These are phyloP conservation scores for Backusella psychrophila DNA, from an alignment of 192 early-diverging fungal species.

Conservation along the genomic window DNA sequence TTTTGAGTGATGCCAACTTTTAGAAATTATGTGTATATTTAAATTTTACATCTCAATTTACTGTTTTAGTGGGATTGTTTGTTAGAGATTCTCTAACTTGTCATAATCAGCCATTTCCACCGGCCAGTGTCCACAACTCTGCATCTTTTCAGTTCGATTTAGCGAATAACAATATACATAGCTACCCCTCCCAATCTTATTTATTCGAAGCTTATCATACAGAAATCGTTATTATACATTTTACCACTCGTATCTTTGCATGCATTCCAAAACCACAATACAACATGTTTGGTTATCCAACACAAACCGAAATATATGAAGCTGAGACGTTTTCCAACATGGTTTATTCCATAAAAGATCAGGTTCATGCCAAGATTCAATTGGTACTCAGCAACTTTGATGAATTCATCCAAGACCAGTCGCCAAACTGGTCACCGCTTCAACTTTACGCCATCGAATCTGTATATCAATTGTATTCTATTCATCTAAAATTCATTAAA, in stretches of 20 bases:
- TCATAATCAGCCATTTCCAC: conserved; percentile 8
- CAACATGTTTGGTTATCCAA: conserved; percentile 4
- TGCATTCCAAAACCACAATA: conserved; percentile 4
- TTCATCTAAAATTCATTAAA: conserved; percentile 7
- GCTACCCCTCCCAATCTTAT: background rate
- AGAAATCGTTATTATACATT: background rate
- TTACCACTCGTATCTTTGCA: background rate
- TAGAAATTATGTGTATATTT: no score
- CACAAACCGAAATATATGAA: background rate
- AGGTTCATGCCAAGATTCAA: background rate
- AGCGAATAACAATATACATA: background rate
- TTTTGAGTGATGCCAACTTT: no score
- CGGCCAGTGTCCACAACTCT: background rate
- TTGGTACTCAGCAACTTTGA: background rate
- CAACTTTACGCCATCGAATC: background rate
- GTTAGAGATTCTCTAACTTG: conserved; percentile 4
- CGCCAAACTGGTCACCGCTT: background rate
- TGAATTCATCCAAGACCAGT: background rate
- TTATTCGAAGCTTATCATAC: background rate
- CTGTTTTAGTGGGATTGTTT: conserved; percentile 13
- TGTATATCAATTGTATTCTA: conserved; percentile 2
- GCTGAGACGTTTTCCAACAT: background rate
- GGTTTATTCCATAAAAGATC: background rate
- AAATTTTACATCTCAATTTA: no score
- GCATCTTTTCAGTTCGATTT: conserved; percentile 22